Percentiles rank a stretch among this genome's conserved stretches.
These are phyloP conservation scores for Hippophae gyantsensis DNA, from an alignment of 306 rosid genomes.

Conservation along the genomic window DNA sequence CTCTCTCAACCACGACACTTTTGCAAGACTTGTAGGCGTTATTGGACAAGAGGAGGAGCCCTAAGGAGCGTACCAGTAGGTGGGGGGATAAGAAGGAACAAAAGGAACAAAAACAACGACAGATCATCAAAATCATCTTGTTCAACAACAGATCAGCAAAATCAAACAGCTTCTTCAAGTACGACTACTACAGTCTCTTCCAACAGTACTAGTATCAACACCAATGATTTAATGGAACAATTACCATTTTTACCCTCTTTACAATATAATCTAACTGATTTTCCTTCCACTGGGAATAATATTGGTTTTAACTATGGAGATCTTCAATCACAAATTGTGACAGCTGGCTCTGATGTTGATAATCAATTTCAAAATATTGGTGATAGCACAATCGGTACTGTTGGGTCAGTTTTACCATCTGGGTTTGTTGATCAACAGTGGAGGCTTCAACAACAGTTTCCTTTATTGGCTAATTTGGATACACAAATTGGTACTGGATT, in stretches of 20 bases:
- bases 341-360: conserved; percentile 9
- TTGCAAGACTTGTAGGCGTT: conserved; percentile 83
- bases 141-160: conserved; percentile 9
- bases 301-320: conserved; percentile 38
- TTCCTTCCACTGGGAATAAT: conserved; percentile 13
- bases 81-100: conserved; percentile 45
- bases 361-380: conserved; percentile 9
- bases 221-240: conserved; percentile 27
- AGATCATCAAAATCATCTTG: conserved; percentile 19
- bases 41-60: conserved; percentile 90
- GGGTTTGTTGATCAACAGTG: conserved; percentile 42
- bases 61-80: conserved; percentile 83
- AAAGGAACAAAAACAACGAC: conserved; percentile 54
- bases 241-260: conserved; percentile 47
- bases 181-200: conserved; percentile 30
- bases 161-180: conserved; percentile 27
- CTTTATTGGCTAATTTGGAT: conserved; percentile 52
- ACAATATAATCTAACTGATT: conserved; percentile 29
- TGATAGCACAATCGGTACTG: conserved; percentile 11
- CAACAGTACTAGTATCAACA: conserved; percentile 24
- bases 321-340: conserved; percentile 15
- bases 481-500: conserved; percentile 30
- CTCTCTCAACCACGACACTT: conserved; percentile 83
- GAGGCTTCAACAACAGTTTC: conserved; percentile 52
- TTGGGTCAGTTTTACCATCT: conserved; percentile 19